A percentile compares a stretch with the other conserved stretches of the same genome.
phyloP scores from a whole-genome alignment of 2,329 filamentous ascomycete species.

The Cytospora chrysosperma region DNA sequence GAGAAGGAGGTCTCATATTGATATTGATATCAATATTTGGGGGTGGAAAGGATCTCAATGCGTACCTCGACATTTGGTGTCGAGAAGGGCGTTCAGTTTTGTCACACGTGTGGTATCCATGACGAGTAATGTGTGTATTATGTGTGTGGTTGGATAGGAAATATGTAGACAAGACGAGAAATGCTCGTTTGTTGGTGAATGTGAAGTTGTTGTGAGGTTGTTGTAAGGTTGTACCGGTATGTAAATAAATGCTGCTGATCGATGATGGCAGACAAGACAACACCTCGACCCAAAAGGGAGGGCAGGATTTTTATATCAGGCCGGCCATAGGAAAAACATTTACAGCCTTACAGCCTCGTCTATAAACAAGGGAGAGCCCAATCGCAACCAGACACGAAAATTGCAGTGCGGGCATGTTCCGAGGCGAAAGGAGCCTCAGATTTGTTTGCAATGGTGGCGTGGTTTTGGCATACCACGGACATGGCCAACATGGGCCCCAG shows the following conservation, averaged over 20 bases:
- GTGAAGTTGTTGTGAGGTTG: background rate
- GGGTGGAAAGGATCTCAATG: no score
- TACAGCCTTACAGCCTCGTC: constrained; percentile 29
- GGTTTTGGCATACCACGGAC: constrained; percentile 6
- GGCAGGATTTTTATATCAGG: constrained; percentile 16
- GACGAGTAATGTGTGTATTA: background rate
- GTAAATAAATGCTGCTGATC: background rate
- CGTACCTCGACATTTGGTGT: constrained; percentile 25
- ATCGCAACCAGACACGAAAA: background rate
- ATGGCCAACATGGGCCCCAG: constrained; percentile 4
- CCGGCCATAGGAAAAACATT: background rate
- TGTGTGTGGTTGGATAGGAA: no score
- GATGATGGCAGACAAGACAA: background rate
- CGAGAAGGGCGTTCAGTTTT: constrained; percentile 12
- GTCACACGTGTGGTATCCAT: constrained; percentile 1
- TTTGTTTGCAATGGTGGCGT: background rate
- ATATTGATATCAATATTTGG: no score
- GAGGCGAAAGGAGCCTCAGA: constrained; percentile 16
- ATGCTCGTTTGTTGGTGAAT: background rate
- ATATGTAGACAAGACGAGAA: background rate
- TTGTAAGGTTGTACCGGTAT: background rate
- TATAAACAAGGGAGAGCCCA: background rate
- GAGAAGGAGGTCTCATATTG: no score
- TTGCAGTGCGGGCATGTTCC: constrained; percentile 11
- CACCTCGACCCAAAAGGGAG: constrained; percentile 11